Conservation (phyloP, 2,329 filamentous ascomycete species). For the Aspergillus sp. region DNA sequence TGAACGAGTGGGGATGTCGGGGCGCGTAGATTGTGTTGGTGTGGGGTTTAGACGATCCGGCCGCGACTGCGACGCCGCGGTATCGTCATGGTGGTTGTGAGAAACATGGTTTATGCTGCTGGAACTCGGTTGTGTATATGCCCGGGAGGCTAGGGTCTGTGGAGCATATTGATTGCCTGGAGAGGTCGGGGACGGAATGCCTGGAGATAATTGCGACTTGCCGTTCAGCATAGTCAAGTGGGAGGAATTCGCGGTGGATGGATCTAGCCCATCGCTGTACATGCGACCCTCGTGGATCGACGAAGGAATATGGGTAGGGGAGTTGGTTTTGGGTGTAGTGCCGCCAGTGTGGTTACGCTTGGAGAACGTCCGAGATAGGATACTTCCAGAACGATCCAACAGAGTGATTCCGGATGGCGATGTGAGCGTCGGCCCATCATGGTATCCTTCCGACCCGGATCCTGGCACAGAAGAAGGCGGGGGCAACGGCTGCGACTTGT, state of each 20-base stretch:
- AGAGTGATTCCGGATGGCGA: constrained; percentile 34
- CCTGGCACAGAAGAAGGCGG: constrained; percentile 43
- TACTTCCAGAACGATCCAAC: constrained; percentile 50
- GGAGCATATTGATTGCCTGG: constrained; percentile 43
- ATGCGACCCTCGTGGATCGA: constrained; percentile 68
- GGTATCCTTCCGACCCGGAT: constrained; percentile 26
- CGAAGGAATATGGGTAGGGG: constrained; percentile 69
- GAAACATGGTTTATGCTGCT: constrained; percentile 29
- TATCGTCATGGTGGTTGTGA: constrained; percentile 45
- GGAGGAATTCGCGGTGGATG: constrained; percentile 68
- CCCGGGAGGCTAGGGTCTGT: constrained; percentile 48
- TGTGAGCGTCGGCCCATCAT: constrained; percentile 44
- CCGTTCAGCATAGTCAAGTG: constrained; percentile 71
- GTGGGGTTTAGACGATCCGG: constrained; percentile 37
- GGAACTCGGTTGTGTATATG: constrained; percentile 42
- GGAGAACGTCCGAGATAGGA: constrained; percentile 72
- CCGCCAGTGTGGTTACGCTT: constrained; percentile 71
- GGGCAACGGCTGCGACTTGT: constrained; percentile 85
- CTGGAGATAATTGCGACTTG: constrained; percentile 55
- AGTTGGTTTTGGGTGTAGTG: constrained; percentile 71
- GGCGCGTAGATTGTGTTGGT: constrained; percentile 33
- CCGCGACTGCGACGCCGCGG: constrained; percentile 30
- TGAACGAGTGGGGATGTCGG: constrained; percentile 35
- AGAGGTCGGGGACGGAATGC: constrained; percentile 50
- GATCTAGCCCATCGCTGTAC: constrained; percentile 61